phyloP scores from a whole-genome alignment of 495 filamentous ascomycete species.

The Daldinia concentrica region DNA sequence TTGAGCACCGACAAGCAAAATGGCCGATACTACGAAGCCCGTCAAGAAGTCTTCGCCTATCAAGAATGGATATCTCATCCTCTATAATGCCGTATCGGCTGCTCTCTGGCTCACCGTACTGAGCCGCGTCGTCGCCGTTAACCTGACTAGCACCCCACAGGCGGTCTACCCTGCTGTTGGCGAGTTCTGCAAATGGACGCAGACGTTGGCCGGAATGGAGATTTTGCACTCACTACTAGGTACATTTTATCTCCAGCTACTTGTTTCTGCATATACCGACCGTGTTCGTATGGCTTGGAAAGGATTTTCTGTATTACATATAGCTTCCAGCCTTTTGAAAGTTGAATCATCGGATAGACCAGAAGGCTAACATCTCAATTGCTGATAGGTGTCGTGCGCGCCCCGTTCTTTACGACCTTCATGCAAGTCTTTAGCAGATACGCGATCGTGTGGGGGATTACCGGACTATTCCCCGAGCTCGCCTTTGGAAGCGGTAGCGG shows the following conservation, averaged over 20 bases:
- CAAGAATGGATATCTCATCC: constrained; percentile 73
- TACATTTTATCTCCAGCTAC: constrained; percentile 41
- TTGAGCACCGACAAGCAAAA: constrained; percentile 18
- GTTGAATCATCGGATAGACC: not conserved
- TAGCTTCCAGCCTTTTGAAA: not conserved
- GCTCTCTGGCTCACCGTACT: constrained; percentile 79
- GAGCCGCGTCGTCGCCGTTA: constrained; percentile 58
- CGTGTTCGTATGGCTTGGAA: not conserved
- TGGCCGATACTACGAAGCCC: constrained; percentile 42
- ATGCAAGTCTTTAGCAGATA: constrained; percentile 88
- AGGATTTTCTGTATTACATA: not conserved
- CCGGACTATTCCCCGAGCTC: constrained; percentile 70
- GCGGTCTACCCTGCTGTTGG: constrained; percentile 62
- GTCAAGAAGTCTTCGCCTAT: constrained; percentile 40
- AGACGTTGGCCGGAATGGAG: constrained; percentile 85
- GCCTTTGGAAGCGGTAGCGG: constrained; percentile 44
- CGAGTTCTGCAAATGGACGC: constrained; percentile 76
- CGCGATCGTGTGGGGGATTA: constrained; percentile 84
- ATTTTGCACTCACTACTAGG: constrained; percentile 78
- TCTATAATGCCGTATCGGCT: constrained; percentile 83
- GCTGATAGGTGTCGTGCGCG: constrained; percentile 75
- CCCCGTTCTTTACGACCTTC: constrained; percentile 82
- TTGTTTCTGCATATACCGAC: not conserved
- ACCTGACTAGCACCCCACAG: constrained; percentile 40
- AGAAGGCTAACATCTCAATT: constrained; percentile 1